phyloP scores from a whole-genome alignment of 2,329 filamentous ascomycete genomes.

The Fusarium tricinctum region DNA sequence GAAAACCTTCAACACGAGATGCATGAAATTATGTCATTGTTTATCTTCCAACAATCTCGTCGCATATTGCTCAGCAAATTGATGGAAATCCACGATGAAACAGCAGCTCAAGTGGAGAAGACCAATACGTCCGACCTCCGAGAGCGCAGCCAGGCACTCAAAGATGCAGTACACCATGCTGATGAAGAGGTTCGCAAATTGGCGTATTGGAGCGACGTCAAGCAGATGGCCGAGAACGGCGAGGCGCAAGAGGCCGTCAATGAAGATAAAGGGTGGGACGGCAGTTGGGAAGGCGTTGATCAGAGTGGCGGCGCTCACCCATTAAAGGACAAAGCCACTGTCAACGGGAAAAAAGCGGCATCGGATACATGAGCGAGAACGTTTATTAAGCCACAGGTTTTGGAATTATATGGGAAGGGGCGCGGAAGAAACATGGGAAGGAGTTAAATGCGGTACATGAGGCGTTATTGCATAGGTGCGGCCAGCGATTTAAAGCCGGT shows the following conservation, averaged over 20 bases:
- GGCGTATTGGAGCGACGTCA: slow-evolving; percentile 91
- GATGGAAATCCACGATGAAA: slow-evolving; percentile 68
- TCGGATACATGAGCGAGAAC: slow-evolving; percentile 3
- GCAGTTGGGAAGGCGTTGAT: slow-evolving; percentile 66
- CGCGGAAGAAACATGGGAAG: slow-evolving; percentile 2
- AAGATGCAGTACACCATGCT: slow-evolving; percentile 79
- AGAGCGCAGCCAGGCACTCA: slow-evolving; percentile 74
- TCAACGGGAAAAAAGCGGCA: slow-evolving; percentile 43
- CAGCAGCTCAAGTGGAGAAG: slow-evolving; percentile 55
- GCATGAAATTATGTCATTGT: slow-evolving; percentile 85
- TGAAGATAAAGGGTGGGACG: slow-evolving; percentile 53
- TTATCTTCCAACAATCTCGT: slow-evolving; percentile 91
- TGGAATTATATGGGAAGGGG: slow-evolving; percentile 3
- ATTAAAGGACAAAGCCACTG: slow-evolving; percentile 36
- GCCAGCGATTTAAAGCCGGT: background rate
- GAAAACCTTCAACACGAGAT: slow-evolving; percentile 81
- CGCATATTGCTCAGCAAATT: slow-evolving; percentile 80
- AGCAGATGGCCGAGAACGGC: slow-evolving; percentile 72
- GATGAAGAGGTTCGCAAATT: slow-evolving; percentile 84
- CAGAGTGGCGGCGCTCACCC: slow-evolving; percentile 64
- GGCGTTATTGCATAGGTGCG: slow-evolving; percentile 31
- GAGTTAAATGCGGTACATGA: slow-evolving; percentile 9
- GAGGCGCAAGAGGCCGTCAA: slow-evolving; percentile 62
- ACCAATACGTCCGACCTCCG: slow-evolving; percentile 54
- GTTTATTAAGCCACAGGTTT: slow-evolving; percentile 2